Base-by-base conservation (phyloP, 2,329 filamentous ascomycete genomes). In the Alternaria sp. region DNA sequence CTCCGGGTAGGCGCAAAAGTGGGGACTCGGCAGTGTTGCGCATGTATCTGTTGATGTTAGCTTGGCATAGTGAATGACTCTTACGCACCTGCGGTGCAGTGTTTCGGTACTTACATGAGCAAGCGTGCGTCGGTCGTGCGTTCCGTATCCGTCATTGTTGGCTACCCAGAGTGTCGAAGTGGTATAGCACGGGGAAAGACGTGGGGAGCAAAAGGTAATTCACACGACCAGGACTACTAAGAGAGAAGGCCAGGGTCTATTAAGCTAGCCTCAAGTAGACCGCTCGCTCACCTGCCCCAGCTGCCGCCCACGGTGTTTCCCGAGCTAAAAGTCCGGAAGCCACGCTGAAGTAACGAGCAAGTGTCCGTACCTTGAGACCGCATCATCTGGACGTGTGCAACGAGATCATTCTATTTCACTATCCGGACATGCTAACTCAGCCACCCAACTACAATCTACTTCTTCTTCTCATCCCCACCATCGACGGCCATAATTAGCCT, bases 1-100 rank as follows among this genome's bases (percentile, higher is more conserved):
- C 57, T 17, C 28, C 51, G 26, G 62, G 62, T 26, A 65, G 32
- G 12, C 54, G 54, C 6, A 62, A 47, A 13, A 65, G 26, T 21
- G 49, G 54, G 5, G 54, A 65, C 15, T 54, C 23, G 47, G 6
- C 6, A 17, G 25, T 15, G 43, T 65, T 65, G n/a, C 19, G 17
- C 15, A 13, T 44, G 21, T 15, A 43, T 21, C 32, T 54, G 25
- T 54, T 54, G 19, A 44, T n/a, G 36, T 40, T 40, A 40, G 36
- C 36, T 40, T 40, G 36, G 36, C 36, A 40, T 10, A 1, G 36
- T 40, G n/a, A 40, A 40, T 17, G 36, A n/a, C 15, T 40, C n/a
- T 40, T 17, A 40, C 36, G 5, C n/a, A 17, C 4, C 2, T 40
- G 36, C 36, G n/a, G 36, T 11, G 36, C 9, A 40, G 36, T 6